phyloP scores from a whole-genome alignment of 2,329 filamentous ascomycete genomes.

The Exophiala alcalophila region DNA sequence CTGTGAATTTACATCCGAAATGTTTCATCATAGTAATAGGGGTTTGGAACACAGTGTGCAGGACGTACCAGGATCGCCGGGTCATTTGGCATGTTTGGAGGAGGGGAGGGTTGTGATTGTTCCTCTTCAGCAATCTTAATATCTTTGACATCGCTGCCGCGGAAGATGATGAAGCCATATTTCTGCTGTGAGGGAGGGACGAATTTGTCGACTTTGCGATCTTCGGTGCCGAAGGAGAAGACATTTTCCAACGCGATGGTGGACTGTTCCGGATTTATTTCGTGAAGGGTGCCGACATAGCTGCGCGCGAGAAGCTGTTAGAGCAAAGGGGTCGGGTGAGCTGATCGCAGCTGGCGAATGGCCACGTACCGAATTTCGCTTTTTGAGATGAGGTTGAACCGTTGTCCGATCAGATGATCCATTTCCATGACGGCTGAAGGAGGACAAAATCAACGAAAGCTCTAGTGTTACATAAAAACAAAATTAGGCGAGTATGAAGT shows the following conservation, averaged over 20 bases:
- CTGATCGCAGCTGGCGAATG: too few species aligned
- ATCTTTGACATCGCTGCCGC: conserved; percentile 97
- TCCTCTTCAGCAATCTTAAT: conserved; percentile 85
- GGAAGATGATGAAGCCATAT: conserved; percentile 98
- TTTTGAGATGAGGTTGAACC: conserved; percentile 95
- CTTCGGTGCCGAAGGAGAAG: conserved; percentile 89
- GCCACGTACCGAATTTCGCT: conserved; percentile 81
- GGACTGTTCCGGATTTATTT: conserved; percentile 96
- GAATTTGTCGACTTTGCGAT: conserved; percentile 77
- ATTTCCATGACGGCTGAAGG: conserved; percentile 44
- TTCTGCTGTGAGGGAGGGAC: conserved; percentile 79
- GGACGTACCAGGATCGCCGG: conserved; percentile 94
- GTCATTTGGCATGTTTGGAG: conserved; percentile 73
- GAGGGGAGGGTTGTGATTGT: conserved; percentile 61
- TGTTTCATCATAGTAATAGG: conserved; percentile 74
- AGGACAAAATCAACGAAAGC: conserved; percentile 29
- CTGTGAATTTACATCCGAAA: conserved; percentile 89
- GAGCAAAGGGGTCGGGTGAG: conserved; percentile 11
- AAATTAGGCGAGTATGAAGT: conserved; percentile 4
- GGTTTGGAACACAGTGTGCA: conserved; percentile 10
- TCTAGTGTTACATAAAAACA: conserved; percentile 27
- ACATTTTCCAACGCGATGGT: conserved; percentile 98
- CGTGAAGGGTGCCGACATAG: conserved; percentile 92
- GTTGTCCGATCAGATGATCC: conserved; percentile 60
- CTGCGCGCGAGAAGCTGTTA: conserved; percentile 51